These are phyloP conservation scores for Zymoseptoria crescenta DNA, from an alignment of 2,329 filamentous ascomycete genomes.

Conservation along the genomic window DNA sequence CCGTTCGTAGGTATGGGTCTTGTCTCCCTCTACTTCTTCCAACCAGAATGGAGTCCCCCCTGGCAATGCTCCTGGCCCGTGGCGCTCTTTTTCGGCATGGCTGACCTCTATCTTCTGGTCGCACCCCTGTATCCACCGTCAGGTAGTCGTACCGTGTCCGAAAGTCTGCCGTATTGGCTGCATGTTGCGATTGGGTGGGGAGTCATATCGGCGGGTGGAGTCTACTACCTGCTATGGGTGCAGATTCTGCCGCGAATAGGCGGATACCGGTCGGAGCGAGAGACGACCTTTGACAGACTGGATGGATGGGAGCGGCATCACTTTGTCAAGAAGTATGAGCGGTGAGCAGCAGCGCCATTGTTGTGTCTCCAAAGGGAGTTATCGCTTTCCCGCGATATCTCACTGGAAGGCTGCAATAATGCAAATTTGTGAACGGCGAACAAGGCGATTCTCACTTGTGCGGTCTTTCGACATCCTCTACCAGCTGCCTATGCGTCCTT, in stretches of 20 bases:
- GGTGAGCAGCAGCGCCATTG: no score
- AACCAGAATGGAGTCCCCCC: conserved; percentile 40
- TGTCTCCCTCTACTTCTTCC: conserved; percentile 39
- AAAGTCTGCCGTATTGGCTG: conserved; percentile 46
- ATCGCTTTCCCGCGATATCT: no score
- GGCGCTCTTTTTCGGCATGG: conserved; percentile 45
- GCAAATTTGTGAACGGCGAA: no score
- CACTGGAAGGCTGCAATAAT: no score
- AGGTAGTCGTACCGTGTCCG: conserved; percentile 43
- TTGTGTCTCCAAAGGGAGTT: no score
- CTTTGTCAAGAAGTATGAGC: conserved; percentile 19
- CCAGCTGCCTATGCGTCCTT: no score
- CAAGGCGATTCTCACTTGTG: no score
- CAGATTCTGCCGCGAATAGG: conserved; percentile 40
- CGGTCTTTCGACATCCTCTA: no score
- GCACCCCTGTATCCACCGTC: conserved; percentile 46
- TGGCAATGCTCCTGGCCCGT: conserved; percentile 45
- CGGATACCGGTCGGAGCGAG: conserved; percentile 29
- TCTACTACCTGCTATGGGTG: conserved; percentile 48
- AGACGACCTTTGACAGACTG: conserved; percentile 28
- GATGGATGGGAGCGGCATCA: conserved; percentile 36
- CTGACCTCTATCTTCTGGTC: conserved; percentile 46
- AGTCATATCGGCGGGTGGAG: conserved; percentile 42
- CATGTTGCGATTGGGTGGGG: conserved; percentile 47
- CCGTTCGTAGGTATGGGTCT: conserved; percentile 44